A percentile compares a stretch with the other conserved stretches of the same genome.
These are phyloP conservation scores for Cladophialophora immunda DNA, from an alignment of 2,329 filamentous ascomycete genomes.

Conservation along the genomic window DNA sequence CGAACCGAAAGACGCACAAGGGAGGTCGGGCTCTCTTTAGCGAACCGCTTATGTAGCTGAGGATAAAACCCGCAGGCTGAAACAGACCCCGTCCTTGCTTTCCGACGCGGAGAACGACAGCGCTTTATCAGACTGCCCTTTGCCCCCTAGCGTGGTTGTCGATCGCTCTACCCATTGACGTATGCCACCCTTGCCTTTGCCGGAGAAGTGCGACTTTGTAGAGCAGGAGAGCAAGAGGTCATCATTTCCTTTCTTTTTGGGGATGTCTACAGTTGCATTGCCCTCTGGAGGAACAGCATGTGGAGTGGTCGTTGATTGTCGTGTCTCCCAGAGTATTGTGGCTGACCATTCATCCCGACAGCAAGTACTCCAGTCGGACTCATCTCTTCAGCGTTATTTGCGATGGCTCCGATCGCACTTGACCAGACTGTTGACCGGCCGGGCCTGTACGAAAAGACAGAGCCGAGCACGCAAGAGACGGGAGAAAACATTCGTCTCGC, in stretches of 20 bases:
- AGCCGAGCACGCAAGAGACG: slow-evolving; percentile 16
- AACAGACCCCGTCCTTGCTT: too few species aligned
- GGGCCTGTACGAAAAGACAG: neutral
- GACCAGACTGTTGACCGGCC: neutral
- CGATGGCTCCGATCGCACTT: neutral
- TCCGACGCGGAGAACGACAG: slow-evolving; percentile 6
- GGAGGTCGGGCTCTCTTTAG: too few species aligned
- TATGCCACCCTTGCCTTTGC: neutral
- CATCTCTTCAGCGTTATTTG: neutral
- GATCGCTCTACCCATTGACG: slow-evolving; percentile 9
- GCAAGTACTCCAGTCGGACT: neutral
- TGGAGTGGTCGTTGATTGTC: neutral
- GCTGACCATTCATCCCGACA: neutral
- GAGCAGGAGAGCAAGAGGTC: neutral
- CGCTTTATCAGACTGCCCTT: slow-evolving; percentile 7
- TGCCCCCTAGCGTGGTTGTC: slow-evolving; percentile 11
- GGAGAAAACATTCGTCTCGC: slow-evolving; percentile 35
- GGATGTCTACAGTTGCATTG: neutral
- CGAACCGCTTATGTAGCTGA: too few species aligned
- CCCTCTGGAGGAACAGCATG: neutral
- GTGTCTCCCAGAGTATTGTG: neutral
- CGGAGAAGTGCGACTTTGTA: slow-evolving; percentile 17
- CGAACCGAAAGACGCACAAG: too few species aligned
- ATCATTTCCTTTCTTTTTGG: neutral
- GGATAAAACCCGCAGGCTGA: too few species aligned